These are phyloP conservation scores for Talaromyces albobiverticillius DNA, from an alignment of 2,329 filamentous ascomycete species.

Conservation along the genomic window DNA sequence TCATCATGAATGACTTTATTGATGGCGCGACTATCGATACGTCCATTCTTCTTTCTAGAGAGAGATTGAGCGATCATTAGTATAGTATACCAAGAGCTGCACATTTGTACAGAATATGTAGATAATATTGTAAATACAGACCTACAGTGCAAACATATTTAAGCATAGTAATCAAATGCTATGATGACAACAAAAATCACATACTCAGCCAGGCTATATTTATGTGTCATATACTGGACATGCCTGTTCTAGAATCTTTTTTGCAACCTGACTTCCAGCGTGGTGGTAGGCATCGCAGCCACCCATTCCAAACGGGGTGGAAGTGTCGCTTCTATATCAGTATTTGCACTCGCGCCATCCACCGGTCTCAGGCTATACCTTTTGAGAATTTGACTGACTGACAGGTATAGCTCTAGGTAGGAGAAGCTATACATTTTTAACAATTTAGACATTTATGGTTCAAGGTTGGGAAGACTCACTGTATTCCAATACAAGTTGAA, in stretches of 20 bases:
- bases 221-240: no score
- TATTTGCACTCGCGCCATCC: neutral
- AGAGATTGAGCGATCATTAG: no score
- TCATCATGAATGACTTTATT: slow-evolving; percentile 53
- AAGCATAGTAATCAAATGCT: no score
- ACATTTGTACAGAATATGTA: no score
- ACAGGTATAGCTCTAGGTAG: slow-evolving; percentile 1
- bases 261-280: neutral
- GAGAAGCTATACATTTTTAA: neutral
- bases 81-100: no score
- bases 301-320: slow-evolving; percentile 6
- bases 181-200: no score
- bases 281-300: slow-evolving; percentile 1
- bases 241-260: no score
- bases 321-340: neutral
- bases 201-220: no score
- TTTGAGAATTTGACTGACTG: neutral
- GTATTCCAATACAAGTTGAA: slow-evolving; percentile 1
- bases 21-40: slow-evolving; percentile 43
- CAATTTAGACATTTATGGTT: neutral
- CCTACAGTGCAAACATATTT: no score
- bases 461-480: neutral
- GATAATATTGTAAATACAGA: no score
- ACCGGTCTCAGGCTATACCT: neutral
- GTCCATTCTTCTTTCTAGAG: neutral